A percentile compares a stretch with the other conserved stretches of the same genome.
phyloP scores from a whole-genome alignment of 768 basidiomycete species.

The Phaeotremella skinneri region DNA sequence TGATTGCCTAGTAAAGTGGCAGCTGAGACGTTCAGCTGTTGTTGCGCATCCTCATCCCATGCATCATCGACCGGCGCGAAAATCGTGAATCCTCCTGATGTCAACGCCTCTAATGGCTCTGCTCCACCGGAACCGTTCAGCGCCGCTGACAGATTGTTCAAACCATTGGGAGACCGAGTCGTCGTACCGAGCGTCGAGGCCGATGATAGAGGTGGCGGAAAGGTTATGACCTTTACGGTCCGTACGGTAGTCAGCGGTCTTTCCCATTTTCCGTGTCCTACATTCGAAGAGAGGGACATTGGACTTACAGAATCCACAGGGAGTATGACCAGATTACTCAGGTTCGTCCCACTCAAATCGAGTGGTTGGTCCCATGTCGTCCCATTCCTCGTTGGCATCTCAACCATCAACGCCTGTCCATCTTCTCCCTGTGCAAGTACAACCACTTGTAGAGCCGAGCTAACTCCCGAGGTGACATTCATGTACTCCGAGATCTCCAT shows the following conservation, averaged over 20 bases:
- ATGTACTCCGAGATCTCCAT: constrained; percentile 5
- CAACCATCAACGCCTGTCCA: constrained; percentile 7
- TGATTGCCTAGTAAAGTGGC: constrained; percentile 26
- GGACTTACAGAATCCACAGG: constrained; percentile 40
- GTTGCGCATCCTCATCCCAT: constrained; percentile 18
- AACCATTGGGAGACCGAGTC: constrained; percentile 12
- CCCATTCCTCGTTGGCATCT: constrained; percentile 22
- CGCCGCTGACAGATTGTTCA: constrained; percentile 16
- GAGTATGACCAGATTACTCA: constrained; percentile 33
- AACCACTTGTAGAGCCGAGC: constrained; percentile 21
- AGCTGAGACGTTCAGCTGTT: constrained; percentile 8
- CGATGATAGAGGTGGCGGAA: constrained; percentile 26
- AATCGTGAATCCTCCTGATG: constrained; percentile 36
- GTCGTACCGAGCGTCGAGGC: constrained; percentile 21
- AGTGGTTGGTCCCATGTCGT: constrained; percentile 30
- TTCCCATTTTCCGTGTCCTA: too few relatives aligned
- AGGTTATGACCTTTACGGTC: constrained; percentile 24
- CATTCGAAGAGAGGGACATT: too few relatives aligned
- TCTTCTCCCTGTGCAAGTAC: constrained; percentile 18
- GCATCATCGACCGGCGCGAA: constrained; percentile 43
- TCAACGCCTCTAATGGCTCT: constrained; percentile 21
- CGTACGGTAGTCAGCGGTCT: too few relatives aligned
- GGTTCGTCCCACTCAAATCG: constrained; percentile 6
- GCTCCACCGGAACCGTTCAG: constrained; percentile 17
- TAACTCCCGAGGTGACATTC: constrained; percentile 1